Evolutionary conservation across 257 asterid species (phyloP).

Genomic region (Coffea eugenioides): DNA sequence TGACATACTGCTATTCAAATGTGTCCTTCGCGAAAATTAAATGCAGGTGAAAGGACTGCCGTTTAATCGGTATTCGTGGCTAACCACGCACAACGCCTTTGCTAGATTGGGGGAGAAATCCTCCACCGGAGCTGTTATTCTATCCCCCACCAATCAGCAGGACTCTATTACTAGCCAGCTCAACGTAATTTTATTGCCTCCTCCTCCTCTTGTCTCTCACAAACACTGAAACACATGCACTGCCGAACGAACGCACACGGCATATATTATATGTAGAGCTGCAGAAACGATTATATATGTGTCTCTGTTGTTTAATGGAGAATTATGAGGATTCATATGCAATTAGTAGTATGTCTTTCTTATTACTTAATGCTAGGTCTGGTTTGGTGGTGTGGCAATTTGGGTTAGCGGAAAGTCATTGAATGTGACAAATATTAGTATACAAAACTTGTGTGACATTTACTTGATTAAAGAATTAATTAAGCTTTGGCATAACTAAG

Average conservation of each 20-base stretch:
- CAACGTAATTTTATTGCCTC: slow-evolving; percentile 33
- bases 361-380: slow-evolving; percentile 10
- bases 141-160: slow-evolving; percentile 81
- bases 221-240: too few species aligned
- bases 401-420: neutral
- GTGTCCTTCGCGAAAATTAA: neutral
- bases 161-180: slow-evolving; percentile 86
- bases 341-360: slow-evolving; percentile 2
- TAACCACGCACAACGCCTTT: slow-evolving; percentile 81
- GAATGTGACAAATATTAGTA: neutral
- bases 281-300: neutral
- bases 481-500: neutral
- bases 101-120: slow-evolving; percentile 71
- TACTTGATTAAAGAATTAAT: slow-evolving; percentile 4
- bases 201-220: neutral
- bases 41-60: slow-evolving; percentile 78
- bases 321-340: neutral
- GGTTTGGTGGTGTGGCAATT: slow-evolving; percentile 16
- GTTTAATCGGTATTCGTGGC: slow-evolving; percentile 82
- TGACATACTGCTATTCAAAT: too few species aligned
- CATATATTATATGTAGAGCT: neutral
- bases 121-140: slow-evolving; percentile 57
- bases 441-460: neutral
- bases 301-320: neutral
- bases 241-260: neutral